Percentiles rank a stretch among this genome's conserved stretches.
These are phyloP conservation scores for Eucalyptus shirleyi DNA, from an alignment of 345 rosid species.

Conservation along the genomic window DNA sequence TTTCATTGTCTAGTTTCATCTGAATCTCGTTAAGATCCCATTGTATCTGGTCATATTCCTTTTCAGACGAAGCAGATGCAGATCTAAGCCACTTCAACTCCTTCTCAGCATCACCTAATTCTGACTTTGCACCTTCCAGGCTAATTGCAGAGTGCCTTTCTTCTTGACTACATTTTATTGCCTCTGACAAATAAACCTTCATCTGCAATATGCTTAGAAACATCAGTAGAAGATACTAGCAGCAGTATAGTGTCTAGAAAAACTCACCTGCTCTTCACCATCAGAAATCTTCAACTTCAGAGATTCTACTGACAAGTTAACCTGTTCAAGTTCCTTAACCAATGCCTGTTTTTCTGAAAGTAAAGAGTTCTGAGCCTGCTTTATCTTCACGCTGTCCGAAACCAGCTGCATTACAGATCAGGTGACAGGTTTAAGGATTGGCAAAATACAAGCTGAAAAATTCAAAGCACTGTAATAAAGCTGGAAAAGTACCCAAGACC, in stretches of 20 bases:
- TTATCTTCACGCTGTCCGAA: constrained; percentile 92
- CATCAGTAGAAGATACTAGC: background rate
- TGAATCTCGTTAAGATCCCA: constrained; percentile 39
- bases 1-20: constrained; percentile 51
- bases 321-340: constrained; percentile 66
- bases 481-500: background rate
- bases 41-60: constrained; percentile 72
- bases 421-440: background rate
- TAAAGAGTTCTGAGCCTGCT: constrained; percentile 52
- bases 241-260: background rate
- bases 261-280: constrained; percentile 64
- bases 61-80: constrained; percentile 55
- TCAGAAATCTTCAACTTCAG: constrained; percentile 50
- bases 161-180: constrained; percentile 49
- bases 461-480: background rate
- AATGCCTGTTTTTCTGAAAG: constrained; percentile 74
- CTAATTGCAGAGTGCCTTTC: constrained; percentile 49
- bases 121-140: constrained; percentile 65
- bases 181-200: constrained; percentile 61
- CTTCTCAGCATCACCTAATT: constrained; percentile 77
- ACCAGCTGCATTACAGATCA: constrained; percentile 55
- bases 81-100: constrained; percentile 82
- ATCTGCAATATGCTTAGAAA: constrained; percentile 29
- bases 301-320: constrained; percentile 43
- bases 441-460: background rate